Evolutionary conservation across 1,284 basidiomycete genomes (phyloP).

Genomic region (Cutaneotrichosporon curvatum): DNA sequence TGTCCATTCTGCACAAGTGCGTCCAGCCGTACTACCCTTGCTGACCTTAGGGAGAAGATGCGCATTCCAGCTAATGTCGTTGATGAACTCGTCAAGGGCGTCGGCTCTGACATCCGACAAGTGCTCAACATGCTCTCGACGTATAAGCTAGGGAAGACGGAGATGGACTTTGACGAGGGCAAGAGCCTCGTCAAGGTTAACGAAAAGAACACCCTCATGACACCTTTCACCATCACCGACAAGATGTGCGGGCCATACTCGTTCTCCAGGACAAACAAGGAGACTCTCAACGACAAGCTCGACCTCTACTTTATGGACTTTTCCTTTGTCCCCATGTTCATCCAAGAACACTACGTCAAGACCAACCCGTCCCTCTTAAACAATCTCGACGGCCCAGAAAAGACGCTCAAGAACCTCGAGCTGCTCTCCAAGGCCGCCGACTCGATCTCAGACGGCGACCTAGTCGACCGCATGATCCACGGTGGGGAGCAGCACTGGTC

Average conservation of each 20-base stretch:
- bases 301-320: conserved; percentile 96
- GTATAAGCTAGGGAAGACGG: conserved; percentile 73
- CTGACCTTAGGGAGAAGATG: conserved; percentile 69
- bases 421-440: conserved; percentile 82
- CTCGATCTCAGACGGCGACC: conserved; percentile 88
- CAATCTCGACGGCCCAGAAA: conserved; percentile 57
- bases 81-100: conserved; percentile 79
- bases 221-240: conserved; percentile 78
- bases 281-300: conserved; percentile 84
- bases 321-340: conserved; percentile 86
- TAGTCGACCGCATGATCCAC: conserved; percentile 91
- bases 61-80: conserved; percentile 83
- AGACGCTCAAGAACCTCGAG: conserved; percentile 63
- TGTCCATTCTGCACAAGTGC: conserved; percentile 82
- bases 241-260: conserved; percentile 84
- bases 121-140: conserved; percentile 97
- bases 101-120: conserved; percentile 92
- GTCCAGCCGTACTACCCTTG: conserved; percentile 23
- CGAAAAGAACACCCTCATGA: conserved; percentile 85
- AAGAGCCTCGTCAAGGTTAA: conserved; percentile 77
- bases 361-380: conserved; percentile 61
- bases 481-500: conserved; percentile 97
- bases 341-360: conserved; percentile 92
- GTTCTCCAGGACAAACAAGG: conserved; percentile 71
- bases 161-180: conserved; percentile 84